Percentiles rank a stretch among this genome's conserved stretches.
phyloP scores from a whole-genome alignment of 192 early-diverging fungal species.

The Entomortierella chlamydospora region DNA sequence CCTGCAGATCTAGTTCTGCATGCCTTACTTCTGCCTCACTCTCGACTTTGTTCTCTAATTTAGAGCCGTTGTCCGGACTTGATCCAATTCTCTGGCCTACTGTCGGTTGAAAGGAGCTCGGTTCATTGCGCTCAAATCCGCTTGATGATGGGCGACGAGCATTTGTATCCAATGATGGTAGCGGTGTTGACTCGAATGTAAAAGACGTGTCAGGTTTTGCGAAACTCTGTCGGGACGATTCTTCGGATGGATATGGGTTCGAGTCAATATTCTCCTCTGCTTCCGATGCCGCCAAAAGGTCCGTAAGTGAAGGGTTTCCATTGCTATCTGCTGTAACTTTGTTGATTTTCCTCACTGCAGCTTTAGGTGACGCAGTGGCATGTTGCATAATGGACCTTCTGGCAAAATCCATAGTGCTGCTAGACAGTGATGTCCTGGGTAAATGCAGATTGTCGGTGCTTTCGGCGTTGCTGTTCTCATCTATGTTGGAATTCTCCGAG shows the following conservation, averaged over 20 bases:
- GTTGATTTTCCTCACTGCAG: conserved; percentile 17
- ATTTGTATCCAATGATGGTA: neutral
- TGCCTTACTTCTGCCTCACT: neutral
- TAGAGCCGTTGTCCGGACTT: neutral
- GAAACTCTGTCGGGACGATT: neutral
- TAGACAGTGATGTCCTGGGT: neutral
- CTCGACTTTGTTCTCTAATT: no score
- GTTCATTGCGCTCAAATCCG: neutral
- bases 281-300: conserved; percentile 25
- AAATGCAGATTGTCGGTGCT: neutral
- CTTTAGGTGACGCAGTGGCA: conserved; percentile 11
- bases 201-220: conserved; percentile 12
- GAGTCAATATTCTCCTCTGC: neutral
- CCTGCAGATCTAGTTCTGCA: neutral
- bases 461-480: neutral
- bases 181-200: conserved; percentile 19
- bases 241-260: neutral
- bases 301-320: conserved; percentile 11
- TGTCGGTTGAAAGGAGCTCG: neutral
- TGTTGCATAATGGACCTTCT: conserved; percentile 40
- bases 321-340: conserved; percentile 17
- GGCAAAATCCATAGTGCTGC: conserved; percentile 25
- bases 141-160: neutral
- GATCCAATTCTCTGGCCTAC: neutral
- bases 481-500: no score